Percentiles rank a stretch among this genome's conserved stretches.
Conservation (phyloP, 148 eudicot genomes). For the Beta vulgaris region DNA sequence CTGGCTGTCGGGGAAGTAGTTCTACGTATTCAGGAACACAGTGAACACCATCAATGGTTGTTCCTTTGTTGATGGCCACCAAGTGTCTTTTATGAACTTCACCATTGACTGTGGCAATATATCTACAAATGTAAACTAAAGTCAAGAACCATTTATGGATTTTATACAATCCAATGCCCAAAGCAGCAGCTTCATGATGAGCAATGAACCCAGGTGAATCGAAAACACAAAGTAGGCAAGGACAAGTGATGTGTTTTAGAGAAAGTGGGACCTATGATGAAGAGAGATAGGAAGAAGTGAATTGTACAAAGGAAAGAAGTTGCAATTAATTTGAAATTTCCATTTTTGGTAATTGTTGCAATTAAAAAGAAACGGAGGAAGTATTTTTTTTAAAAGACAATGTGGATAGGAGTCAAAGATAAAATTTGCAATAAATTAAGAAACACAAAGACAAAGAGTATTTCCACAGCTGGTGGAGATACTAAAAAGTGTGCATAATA, state of each 20-base stretch:
- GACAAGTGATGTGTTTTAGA: no score
- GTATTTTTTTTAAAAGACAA: no score
- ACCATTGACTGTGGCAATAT: conserved; percentile 79
- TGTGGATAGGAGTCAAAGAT: no score
- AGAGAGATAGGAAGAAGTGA: no score
- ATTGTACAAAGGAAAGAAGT: no score
- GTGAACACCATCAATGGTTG: conserved; percentile 73
- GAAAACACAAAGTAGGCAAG: no score
- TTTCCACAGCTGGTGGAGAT: neutral
- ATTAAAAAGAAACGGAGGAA: no score
- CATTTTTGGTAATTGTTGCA: no score
- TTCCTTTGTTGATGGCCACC: conserved; percentile 68
- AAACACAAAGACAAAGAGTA: neutral
- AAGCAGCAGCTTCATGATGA: conserved; percentile 1
- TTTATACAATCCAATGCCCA: neutral
- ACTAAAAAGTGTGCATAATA: neutral
- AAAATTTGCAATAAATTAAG: no score
- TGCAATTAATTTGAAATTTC: no score
- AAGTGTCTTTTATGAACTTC: conserved; percentile 67
- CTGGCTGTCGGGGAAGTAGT: conserved; percentile 73
- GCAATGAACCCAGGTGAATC: no score
- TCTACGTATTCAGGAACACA: conserved; percentile 91
- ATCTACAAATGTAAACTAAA: conserved; percentile 39
- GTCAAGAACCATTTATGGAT: conserved; percentile 6
- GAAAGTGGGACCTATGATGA: no score